Percentiles rank a stretch among this genome's conserved stretches.
These are phyloP conservation scores for Nepenthes alata DNA, from an alignment of 179 eudicot species.

Conservation along the genomic window DNA sequence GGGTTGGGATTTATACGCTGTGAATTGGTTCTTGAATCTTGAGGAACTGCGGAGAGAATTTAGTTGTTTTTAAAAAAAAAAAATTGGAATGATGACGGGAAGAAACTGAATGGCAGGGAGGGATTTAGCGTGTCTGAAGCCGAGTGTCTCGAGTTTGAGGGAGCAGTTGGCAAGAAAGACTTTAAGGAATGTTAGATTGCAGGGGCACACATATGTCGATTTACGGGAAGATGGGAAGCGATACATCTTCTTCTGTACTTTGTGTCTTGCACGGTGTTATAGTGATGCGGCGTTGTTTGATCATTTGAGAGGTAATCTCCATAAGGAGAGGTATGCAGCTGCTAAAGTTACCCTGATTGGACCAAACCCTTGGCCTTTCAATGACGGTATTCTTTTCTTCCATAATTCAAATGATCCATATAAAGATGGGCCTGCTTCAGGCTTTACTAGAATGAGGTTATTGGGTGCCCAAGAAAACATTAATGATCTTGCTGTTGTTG, in stretches of 20 bases:
- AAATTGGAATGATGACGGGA: neutral
- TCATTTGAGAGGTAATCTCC: constrained; percentile 69
- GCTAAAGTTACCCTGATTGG: constrained; percentile 62
- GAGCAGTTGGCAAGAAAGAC: constrained; percentile 51
- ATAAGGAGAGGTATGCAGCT: constrained; percentile 36
- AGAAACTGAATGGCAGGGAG: constrained; percentile 35
- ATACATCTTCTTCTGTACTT: constrained; percentile 58
- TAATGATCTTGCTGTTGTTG: constrained; percentile 46
- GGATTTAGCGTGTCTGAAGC: constrained; percentile 51
- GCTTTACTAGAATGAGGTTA: constrained; percentile 11
- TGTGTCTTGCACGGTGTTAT: constrained; percentile 79
- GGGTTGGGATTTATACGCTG: too few relatives aligned
- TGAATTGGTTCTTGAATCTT: too few relatives aligned
- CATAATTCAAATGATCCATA: constrained; percentile 19
- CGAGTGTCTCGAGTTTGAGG: constrained; percentile 33
- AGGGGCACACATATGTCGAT: constrained; percentile 81
- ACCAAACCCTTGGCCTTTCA: constrained; percentile 81
- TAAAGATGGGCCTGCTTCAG: constrained; percentile 10
- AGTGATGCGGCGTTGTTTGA: constrained; percentile 46
- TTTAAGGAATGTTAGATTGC: constrained; percentile 40
- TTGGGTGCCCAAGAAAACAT: constrained; percentile 13
- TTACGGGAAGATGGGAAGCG: constrained; percentile 75
- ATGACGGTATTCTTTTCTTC: constrained; percentile 77
- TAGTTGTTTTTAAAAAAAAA: too few relatives aligned
- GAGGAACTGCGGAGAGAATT: constrained; percentile 3